phyloP scores from a whole-genome alignment of 78 protist species.

The Dictyostelium brefeldianum region DNA sequence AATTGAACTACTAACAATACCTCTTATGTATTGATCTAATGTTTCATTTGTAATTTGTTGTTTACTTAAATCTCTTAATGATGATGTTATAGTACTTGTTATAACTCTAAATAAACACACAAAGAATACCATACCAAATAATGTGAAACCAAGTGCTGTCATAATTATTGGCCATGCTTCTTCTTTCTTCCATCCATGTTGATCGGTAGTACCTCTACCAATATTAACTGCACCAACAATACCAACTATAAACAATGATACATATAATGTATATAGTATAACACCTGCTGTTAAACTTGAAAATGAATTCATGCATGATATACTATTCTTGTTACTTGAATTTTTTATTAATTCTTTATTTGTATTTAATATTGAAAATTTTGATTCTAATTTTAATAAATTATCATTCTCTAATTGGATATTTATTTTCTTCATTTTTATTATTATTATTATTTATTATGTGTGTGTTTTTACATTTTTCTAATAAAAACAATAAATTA shows the following conservation, averaged over 20 bases:
- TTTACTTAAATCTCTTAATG: neutral
- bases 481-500: too few relatives aligned
- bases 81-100: neutral
- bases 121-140: neutral
- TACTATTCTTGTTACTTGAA: neutral
- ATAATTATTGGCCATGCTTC: neutral
- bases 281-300: neutral
- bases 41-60: too few relatives aligned
- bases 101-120: neutral
- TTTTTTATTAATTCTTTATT: neutral
- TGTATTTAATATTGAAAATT: neutral
- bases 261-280: neutral
- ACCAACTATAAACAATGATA: neutral
- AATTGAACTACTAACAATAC: neutral
- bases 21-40: neutral
- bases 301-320: neutral
- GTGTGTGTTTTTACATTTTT: too few relatives aligned
- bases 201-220: neutral
- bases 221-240: neutral
- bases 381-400: neutral
- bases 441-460: neutral
- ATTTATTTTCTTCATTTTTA: neutral
- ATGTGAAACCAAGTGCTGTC: neutral
- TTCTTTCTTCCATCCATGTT: neutral
- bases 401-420: neutral